A percentile compares a stretch with the other conserved stretches of the same genome.
Conservation (phyloP, 352 stramenopile genomes). For the Peronosclerospora sorghi region DNA sequence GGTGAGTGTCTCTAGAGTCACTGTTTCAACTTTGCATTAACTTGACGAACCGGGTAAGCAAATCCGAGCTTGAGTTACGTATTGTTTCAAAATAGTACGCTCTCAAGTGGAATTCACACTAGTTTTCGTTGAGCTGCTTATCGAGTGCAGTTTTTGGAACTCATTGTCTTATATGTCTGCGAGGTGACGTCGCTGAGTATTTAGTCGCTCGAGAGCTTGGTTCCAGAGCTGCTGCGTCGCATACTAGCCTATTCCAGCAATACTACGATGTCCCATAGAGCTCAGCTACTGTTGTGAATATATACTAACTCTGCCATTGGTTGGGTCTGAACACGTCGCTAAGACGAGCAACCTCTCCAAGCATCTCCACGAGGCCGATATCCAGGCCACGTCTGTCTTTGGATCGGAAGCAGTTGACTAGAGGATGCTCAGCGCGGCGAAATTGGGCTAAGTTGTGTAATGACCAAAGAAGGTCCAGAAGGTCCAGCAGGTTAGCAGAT, state of each 20-base stretch:
- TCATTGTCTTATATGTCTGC: background rate
- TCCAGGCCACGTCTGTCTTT: background rate
- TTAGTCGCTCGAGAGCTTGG: background rate
- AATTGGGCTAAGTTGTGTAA: background rate
- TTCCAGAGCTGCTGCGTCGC: background rate
- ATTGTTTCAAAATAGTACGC: background rate
- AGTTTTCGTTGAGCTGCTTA: background rate
- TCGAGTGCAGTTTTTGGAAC: background rate
- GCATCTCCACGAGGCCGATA: background rate
- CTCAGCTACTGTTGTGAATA: background rate
- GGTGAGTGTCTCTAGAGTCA: no score
- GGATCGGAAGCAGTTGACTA: background rate
- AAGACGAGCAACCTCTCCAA: constrained; percentile 1
- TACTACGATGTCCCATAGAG: background rate
- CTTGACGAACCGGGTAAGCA: background rate
- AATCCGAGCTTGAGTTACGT: constrained; percentile 1
- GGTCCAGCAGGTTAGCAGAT: background rate
- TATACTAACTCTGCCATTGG: background rate
- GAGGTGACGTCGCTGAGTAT: background rate
- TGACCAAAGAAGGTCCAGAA: background rate
- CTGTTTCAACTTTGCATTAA: background rate
- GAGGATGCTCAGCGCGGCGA: background rate
- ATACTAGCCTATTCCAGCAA: background rate
- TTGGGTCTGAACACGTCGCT: background rate
- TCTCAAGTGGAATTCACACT: background rate